These are phyloP conservation scores for Fusarium bulbicola DNA, from an alignment of 2,329 filamentous ascomycete species.

Conservation along the genomic window DNA sequence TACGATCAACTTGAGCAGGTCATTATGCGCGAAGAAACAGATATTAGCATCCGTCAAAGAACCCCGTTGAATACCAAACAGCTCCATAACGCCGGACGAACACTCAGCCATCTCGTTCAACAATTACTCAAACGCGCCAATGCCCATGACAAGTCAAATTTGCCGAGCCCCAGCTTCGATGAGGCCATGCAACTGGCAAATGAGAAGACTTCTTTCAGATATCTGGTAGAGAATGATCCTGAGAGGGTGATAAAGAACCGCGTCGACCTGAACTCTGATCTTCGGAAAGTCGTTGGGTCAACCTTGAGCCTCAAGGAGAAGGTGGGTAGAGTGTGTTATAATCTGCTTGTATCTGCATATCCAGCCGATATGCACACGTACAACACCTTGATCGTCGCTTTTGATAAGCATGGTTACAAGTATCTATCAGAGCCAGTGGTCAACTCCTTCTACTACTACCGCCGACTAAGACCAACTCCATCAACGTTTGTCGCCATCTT, in stretches of 20 bases:
- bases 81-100: conserved; percentile 41
- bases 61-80: conserved; percentile 40
- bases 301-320: conserved; percentile 45
- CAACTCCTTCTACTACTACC: conserved; percentile 58
- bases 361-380: conserved; percentile 75
- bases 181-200: conserved; percentile 42
- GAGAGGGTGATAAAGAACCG: conserved; percentile 40
- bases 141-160: conserved; percentile 31
- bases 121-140: conserved; percentile 44
- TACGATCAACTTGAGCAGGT: conserved; percentile 45
- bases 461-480: conserved; percentile 56
- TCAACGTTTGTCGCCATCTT: conserved; percentile 60
- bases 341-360: conserved; percentile 69
- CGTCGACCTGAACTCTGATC: conserved; percentile 41
- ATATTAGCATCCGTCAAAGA: conserved; percentile 32
- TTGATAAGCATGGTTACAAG: conserved; percentile 61
- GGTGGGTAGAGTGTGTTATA: conserved; percentile 64
- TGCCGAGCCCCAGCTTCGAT: conserved; percentile 41
- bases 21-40: conserved; percentile 43
- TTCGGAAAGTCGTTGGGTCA: conserved; percentile 44
- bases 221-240: conserved; percentile 44
- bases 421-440: conserved; percentile 63
- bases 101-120: conserved; percentile 42
- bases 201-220: conserved; percentile 27
- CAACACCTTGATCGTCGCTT: conserved; percentile 75